These are phyloP conservation scores for Pythium chondricola DNA, from an alignment of 352 stramenopile genomes.

Conservation along the genomic window DNA sequence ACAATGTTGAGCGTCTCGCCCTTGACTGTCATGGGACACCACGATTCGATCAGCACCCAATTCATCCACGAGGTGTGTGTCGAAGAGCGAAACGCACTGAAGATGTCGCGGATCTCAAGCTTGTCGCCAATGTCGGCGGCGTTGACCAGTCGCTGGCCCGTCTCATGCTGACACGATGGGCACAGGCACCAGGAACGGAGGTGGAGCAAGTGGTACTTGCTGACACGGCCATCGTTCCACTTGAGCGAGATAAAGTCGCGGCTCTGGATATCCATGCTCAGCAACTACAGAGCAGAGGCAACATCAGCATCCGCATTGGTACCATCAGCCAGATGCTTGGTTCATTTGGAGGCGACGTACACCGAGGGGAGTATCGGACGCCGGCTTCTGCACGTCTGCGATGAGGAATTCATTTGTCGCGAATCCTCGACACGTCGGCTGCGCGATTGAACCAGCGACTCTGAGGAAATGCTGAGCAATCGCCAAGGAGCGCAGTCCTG, in stretches of 20 bases:
- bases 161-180: slow-evolving; percentile 59
- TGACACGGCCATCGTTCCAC: slow-evolving; percentile 65
- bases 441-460: neutral
- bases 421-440: slow-evolving; percentile 3
- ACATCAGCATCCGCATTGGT: neutral
- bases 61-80: neutral
- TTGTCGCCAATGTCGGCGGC: slow-evolving; percentile 46
- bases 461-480: too few relatives aligned
- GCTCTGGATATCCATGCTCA: slow-evolving; percentile 62
- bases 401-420: slow-evolving; percentile 27
- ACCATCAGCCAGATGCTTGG: too few relatives aligned
- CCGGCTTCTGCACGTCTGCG: slow-evolving; percentile 7
- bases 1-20: slow-evolving; percentile 61
- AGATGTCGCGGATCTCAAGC: slow-evolving; percentile 69
- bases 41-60: neutral
- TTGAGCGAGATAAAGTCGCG: slow-evolving; percentile 72
- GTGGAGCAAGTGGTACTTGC: slow-evolving; percentile 71
- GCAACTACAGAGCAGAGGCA: slow-evolving; percentile 25
- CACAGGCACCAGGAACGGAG: slow-evolving; percentile 76
- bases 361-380: slow-evolving; percentile 10
- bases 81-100: slow-evolving; percentile 26
- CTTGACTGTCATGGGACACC: slow-evolving; percentile 39
- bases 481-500: too few relatives aligned
- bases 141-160: slow-evolving; percentile 79
- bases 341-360: too few relatives aligned